Evolutionary conservation across 1,139 yeast genomes (phyloP).

Genomic region (Pneumocystis carinii): DNA sequence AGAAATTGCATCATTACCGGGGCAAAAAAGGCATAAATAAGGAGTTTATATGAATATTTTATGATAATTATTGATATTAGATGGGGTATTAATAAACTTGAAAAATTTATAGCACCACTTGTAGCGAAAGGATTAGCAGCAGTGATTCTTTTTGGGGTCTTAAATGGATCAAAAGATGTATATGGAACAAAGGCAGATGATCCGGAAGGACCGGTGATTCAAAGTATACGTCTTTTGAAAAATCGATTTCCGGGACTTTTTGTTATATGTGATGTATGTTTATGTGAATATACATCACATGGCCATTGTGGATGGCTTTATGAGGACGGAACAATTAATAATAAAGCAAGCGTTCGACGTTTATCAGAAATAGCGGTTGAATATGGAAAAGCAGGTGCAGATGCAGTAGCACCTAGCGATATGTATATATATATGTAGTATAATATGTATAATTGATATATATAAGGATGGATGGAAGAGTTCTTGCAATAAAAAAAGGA

Average conservation of each 20-base stretch:
- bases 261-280: slow-evolving; percentile 86
- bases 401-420: slow-evolving; percentile 88
- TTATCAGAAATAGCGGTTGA: slow-evolving; percentile 90
- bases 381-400: slow-evolving; percentile 65
- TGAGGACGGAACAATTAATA: slow-evolving; percentile 71
- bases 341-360: slow-evolving; percentile 62
- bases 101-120: slow-evolving; percentile 54
- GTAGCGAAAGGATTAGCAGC: slow-evolving; percentile 71
- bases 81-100: slow-evolving; percentile 65
- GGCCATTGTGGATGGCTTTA: slow-evolving; percentile 91
- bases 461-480: slow-evolving; percentile 63
- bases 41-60: slow-evolving; percentile 1
- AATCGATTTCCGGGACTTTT: slow-evolving; percentile 62
- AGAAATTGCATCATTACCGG: slow-evolving; percentile 62
- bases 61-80: slow-evolving; percentile 1
- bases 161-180: slow-evolving; percentile 62
- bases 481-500: slow-evolving; percentile 74
- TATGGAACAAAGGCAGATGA: slow-evolving; percentile 88
- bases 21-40: slow-evolving; percentile 43
- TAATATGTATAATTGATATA: background rate
- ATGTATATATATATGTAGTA: slow-evolving; percentile 32
- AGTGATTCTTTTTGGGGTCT: slow-evolving; percentile 87
- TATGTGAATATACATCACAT: slow-evolving; percentile 91
- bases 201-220: slow-evolving; percentile 89
- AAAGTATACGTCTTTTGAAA: slow-evolving; percentile 51